phyloP scores from a whole-genome alignment of 2,329 filamentous ascomycete species.

The Camptophora hylomeconis region DNA sequence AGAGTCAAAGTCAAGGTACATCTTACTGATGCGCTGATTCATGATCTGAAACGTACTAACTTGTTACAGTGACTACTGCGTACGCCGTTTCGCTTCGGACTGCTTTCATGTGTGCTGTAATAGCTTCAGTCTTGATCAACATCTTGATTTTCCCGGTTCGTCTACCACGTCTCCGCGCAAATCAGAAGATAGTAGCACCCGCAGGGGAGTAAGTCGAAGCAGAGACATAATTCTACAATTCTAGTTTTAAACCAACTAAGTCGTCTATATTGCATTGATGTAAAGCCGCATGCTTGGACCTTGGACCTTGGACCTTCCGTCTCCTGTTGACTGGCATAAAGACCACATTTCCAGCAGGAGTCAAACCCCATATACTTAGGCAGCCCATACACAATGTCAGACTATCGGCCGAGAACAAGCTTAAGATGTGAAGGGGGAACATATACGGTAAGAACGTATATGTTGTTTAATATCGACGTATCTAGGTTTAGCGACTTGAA shows the following conservation, averaged over 20 bases:
- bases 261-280: neutral
- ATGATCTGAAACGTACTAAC: neutral
- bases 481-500: too few relatives aligned
- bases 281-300: neutral
- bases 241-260: neutral
- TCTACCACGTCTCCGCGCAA: conserved; percentile 7
- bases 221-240: too few relatives aligned
- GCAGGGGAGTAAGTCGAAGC: conserved; percentile 7
- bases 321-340: too few relatives aligned
- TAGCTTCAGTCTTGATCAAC: conserved; percentile 7
- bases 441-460: too few relatives aligned
- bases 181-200: conserved; percentile 4
- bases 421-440: too few relatives aligned
- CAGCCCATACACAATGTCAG: neutral
- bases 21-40: neutral
- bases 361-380: neutral
- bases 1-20: conserved; percentile 7
- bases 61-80: conserved; percentile 8
- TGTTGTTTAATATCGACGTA: too few relatives aligned
- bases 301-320: too few relatives aligned
- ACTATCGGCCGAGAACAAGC: too few relatives aligned
- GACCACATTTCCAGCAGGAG: neutral
- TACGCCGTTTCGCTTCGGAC: conserved; percentile 10
- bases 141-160: conserved; percentile 7
- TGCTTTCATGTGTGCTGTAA: conserved; percentile 9